A percentile compares a stretch with the other conserved stretches of the same genome.
phyloP scores from a whole-genome alignment of 2,329 filamentous ascomycete species.

The Madurella mycetomatis region DNA sequence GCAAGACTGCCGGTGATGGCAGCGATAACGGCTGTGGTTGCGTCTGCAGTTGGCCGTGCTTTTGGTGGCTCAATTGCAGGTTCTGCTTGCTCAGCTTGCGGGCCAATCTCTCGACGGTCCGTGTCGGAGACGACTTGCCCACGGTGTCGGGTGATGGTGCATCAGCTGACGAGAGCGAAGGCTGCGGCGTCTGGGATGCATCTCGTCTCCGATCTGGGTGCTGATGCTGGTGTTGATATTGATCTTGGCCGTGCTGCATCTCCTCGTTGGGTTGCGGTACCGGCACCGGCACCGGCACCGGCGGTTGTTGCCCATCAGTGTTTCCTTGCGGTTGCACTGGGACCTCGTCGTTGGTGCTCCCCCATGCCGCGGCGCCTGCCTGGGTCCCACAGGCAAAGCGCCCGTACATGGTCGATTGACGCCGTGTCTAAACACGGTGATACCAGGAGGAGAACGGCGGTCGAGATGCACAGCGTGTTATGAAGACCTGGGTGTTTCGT shows the following conservation, averaged over 20 bases:
- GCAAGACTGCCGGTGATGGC: background rate
- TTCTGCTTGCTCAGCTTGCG: conserved; percentile 24
- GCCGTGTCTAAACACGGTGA: background rate
- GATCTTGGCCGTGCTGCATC: conserved; percentile 3
- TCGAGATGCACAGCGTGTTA: background rate
- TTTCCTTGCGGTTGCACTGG: background rate
- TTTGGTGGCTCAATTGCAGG: conserved; percentile 12
- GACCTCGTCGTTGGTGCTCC: background rate
- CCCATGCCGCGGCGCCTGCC: background rate
- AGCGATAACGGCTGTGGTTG: background rate
- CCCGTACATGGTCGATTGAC: conserved; percentile 2
- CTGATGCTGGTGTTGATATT: conserved; percentile 5
- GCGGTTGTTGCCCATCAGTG: background rate
- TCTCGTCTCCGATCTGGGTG: background rate
- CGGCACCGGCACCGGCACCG: background rate
- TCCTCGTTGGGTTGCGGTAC: background rate
- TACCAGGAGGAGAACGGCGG: background rate
- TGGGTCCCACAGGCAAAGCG: background rate
- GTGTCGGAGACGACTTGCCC: conserved; percentile 1
- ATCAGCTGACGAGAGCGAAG: background rate
- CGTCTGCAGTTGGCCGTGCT: background rate
- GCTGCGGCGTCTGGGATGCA: background rate
- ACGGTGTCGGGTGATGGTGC: background rate
- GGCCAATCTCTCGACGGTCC: conserved; percentile 18
- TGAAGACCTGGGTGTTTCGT: conserved; percentile 1